Percentiles rank a stretch among this genome's conserved stretches.
Evolutionary conservation across 805 yeast genomes (phyloP).

Genomic region (Teunomyces panamensis): DNA sequence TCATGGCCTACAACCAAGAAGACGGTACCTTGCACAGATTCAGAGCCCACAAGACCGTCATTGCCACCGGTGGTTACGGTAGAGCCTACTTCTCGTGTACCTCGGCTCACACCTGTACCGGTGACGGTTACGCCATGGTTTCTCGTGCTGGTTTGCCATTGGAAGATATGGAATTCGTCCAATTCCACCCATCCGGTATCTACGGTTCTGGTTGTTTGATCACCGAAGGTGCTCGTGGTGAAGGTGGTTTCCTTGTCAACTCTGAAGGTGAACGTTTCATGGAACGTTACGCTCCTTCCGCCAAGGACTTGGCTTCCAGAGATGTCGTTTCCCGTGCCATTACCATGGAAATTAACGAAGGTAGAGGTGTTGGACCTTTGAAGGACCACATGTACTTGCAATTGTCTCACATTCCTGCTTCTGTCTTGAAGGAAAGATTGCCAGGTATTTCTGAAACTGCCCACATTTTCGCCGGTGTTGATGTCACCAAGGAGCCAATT

Average conservation of each 20-base stretch:
- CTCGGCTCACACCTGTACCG: constrained; percentile 99
- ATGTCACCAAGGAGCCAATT: constrained; percentile 98
- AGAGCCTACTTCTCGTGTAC: constrained; percentile 98
- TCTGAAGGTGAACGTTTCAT: constrained; percentile 98
- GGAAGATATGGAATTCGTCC: constrained; percentile 96
- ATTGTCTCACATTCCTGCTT: constrained; percentile 88
- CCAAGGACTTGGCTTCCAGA: constrained; percentile 97
- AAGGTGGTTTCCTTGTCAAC: constrained; percentile 96
- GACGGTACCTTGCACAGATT: constrained; percentile 98
- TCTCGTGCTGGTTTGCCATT: constrained; percentile 97
- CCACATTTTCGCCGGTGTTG: constrained; percentile 97
- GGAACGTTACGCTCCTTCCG: constrained; percentile 99
- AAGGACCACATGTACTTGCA: constrained; percentile 95
- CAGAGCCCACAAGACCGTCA: constrained; percentile 92
- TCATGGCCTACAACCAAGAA: constrained; percentile 96
- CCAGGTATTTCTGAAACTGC: constrained; percentile 99
- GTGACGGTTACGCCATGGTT: constrained; percentile 99
- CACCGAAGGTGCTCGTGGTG: constrained; percentile 99
- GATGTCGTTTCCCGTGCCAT: constrained; percentile 98
- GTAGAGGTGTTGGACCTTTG: constrained; percentile 97
- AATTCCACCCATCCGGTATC: constrained; percentile 99
- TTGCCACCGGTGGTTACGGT: constrained; percentile 99
- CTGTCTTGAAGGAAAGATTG: constrained; percentile 88
- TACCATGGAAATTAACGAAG: constrained; percentile 97
- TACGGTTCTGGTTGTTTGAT: constrained; percentile 98